These are phyloP conservation scores for Tetrahymena malaccensis DNA, from an alignment of 73 alveolate species.

Conservation along the genomic window DNA sequence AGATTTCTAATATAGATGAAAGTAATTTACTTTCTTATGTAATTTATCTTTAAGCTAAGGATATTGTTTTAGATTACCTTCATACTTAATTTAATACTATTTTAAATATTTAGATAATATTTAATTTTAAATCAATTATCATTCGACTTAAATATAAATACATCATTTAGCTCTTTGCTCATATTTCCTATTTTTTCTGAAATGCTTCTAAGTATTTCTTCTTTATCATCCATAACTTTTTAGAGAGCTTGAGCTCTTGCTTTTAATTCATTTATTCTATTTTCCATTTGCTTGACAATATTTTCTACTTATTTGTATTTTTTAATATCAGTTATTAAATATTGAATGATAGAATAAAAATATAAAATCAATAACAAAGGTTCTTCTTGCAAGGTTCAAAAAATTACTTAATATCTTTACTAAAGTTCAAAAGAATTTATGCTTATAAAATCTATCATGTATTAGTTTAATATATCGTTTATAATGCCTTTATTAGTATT, in stretches of 20 bases:
- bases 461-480: no score
- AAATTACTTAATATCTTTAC: neutral
- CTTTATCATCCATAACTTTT: neutral
- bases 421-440: neutral
- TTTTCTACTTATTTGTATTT: neutral
- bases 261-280: neutral
- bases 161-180: neutral
- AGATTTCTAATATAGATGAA: neutral
- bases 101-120: neutral
- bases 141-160: neutral
- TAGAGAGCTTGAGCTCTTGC: neutral
- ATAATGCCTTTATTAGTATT: neutral
- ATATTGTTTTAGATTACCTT: neutral
- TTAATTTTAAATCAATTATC: neutral
- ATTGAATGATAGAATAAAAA: neutral
- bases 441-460: neutral
- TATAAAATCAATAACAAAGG: no score
- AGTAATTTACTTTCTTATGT: neutral
- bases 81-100: neutral
- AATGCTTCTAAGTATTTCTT: neutral
- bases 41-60: neutral
- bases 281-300: neutral
- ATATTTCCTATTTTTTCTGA: neutral
- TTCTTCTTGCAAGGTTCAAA: neutral
- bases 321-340: neutral